A percentile compares a stretch with the other conserved stretches of the same genome.
Evolutionary conservation across 2,329 filamentous ascomycete genomes (phyloP).

Genomic region (Arthrobotrys sinensis): DNA sequence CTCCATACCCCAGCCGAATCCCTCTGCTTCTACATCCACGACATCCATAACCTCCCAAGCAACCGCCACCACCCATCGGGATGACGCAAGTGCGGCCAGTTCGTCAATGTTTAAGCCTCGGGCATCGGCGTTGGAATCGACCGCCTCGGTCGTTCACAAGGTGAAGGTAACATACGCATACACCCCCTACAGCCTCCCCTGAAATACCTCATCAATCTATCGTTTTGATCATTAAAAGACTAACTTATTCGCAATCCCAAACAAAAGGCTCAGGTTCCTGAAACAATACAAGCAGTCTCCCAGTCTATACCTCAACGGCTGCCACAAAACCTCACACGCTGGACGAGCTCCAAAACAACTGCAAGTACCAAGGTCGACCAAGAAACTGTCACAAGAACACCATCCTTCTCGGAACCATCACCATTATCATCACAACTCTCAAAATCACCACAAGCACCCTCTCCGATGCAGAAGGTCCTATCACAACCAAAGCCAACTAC

Average conservation of each 20-base stretch:
- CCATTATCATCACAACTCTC: conserved; percentile 19
- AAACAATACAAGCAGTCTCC: conserved; percentile 48
- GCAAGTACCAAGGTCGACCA: conserved; percentile 53
- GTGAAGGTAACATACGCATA: conserved; percentile 46
- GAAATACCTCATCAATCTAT: neutral
- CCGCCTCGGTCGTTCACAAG: conserved; percentile 59
- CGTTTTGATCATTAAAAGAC: conserved; percentile 15
- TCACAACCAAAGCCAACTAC: conserved; percentile 52
- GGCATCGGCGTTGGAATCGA: conserved; percentile 56
- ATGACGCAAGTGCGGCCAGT: conserved; percentile 53
- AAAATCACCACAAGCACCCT: conserved; percentile 31
- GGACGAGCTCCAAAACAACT: conserved; percentile 44
- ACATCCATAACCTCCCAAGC: conserved; percentile 56
- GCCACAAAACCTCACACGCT: conserved; percentile 55
- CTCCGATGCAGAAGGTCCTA: conserved; percentile 55
- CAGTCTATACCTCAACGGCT: conserved; percentile 52
- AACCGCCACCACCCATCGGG: conserved; percentile 52
- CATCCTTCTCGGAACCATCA: conserved; percentile 35
- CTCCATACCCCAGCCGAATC: conserved; percentile 36
- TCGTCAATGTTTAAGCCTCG: conserved; percentile 54
- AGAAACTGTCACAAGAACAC: conserved; percentile 40
- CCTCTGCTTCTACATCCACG: conserved; percentile 51
- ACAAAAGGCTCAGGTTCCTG: conserved; percentile 47
- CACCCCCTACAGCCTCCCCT: neutral
- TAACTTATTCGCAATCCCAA: conserved; percentile 14